Base-by-base conservation (phyloP, 148 eudicot genomes). In the Rhododendron ovatum region DNA sequence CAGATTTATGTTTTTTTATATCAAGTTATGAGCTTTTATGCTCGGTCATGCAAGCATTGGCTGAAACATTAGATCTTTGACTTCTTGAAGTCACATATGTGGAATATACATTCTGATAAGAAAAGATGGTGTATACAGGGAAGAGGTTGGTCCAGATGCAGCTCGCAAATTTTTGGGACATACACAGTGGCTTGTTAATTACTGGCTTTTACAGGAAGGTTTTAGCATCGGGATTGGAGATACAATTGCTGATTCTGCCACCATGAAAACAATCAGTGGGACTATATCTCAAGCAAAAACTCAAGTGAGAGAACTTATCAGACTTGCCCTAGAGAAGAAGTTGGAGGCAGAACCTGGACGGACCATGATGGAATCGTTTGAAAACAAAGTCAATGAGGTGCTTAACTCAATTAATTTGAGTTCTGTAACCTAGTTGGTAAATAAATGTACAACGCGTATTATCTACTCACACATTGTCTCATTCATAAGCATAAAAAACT, bases 101-200 rank as follows among this genome's bases (percentile, higher is more conserved):
- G 65, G 26, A 59, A 59, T 20, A 22, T 6, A 59, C 65, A 20
- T 4, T 57, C 65, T 59, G 65, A 59, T 59, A 20, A 59, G 45
- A 59, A 6, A 47, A 80, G 4, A 74, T 11, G 73, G 48, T n/a
- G 30, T 37, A 59, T 82, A 35, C 90, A 97, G 99, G 99, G 99
- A 94, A 87, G 99, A 97, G 87, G 99, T 95, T 83, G 99, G 99
- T 37, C 99, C 99, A 63, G 99, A 97, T 89, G 98, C 99, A 61
- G 98, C 99, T 89, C 95, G 99, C 82, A 97, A 95, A 88, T 97
- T 97, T 89, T 87, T 97, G 88, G 99, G 99, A 51, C 99, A 97
- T 89, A 97, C 99, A 28, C 99, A 97, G 91, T 97, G 98, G 99
- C 99, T 97, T 84, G 98, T 97, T 48, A 97, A 97, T 86, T 97